These are phyloP conservation scores for Rhodosporidiobolus sp. DNA, from an alignment of 768 basidiomycete species.

Conservation along the genomic window DNA sequence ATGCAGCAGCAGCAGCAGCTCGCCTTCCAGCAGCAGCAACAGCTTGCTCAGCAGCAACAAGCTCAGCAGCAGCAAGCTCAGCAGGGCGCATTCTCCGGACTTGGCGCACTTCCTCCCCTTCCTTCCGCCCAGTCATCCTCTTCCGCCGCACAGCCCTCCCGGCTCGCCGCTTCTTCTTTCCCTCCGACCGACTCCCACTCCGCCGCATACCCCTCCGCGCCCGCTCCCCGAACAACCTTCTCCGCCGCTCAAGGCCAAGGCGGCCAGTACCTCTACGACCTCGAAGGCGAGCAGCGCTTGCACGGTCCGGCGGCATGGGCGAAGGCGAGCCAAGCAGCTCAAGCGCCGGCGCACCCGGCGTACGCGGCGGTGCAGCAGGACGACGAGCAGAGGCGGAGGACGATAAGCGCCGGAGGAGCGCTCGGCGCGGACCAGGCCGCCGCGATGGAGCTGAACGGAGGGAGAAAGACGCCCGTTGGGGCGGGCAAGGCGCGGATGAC, in stretches of 20 bases:
- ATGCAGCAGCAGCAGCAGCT: slow-evolving; percentile 9
- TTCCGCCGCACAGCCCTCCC: not conserved
- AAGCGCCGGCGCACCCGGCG: slow-evolving; percentile 2
- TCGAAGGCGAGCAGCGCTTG: not conserved
- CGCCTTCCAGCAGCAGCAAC: slow-evolving; percentile 5
- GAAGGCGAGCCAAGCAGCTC: not conserved
- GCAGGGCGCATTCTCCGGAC: not conserved
- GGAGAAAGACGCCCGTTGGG: slow-evolving; percentile 12
- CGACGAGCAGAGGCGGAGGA: slow-evolving; percentile 24
- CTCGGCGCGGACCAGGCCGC: not conserved
- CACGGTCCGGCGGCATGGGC: slow-evolving; percentile 8
- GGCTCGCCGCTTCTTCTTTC: not conserved
- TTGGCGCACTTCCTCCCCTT: slow-evolving; percentile 23
- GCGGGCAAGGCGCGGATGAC: slow-evolving; percentile 23
- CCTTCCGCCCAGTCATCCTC: not conserved
- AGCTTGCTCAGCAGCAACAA: not conserved
- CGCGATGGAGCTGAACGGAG: not conserved
- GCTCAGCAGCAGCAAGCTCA: not conserved
- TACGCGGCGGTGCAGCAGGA: not conserved
- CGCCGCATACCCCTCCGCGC: not conserved
- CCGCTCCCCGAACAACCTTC: not conserved
- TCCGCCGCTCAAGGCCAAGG: not conserved
- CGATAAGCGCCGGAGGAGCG: slow-evolving; percentile 8
- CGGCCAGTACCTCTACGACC: slow-evolving; percentile 7
- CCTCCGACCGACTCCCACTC: not conserved